Evolutionary conservation across 495 filamentous ascomycete genomes (phyloP), one percentile per base, ranked within the genome.

Genomic region (Penicillium angulare): DNA sequence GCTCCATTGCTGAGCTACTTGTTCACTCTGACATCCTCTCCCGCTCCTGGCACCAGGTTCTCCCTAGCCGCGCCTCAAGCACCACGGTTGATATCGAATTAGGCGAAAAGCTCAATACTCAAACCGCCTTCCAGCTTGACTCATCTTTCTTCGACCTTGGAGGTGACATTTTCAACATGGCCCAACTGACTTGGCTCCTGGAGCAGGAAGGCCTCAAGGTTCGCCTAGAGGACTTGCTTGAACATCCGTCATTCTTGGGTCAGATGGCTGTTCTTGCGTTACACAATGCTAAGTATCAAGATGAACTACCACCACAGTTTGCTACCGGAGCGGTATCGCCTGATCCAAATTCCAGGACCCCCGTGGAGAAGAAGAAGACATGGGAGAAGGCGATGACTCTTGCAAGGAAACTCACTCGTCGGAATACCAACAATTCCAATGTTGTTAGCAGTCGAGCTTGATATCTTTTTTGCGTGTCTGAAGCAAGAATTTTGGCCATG

Each of bases 131-230:
- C 68, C 71, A 75, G 33, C 65, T 76, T 23, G 67, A 75, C 22
- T 74, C 75, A 0, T 75, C 74, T 0, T 80, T 82, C 65, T 82
- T 79, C 56, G 67, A 74, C 3, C 68, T 78, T 1, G 79, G 79
- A 9, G 79, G 79, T 12, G 79, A 82, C 49, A 66, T 80, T 32
- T 72, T 79, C 60, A 74, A 68, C 18, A 67, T 82, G 42, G 79
- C 75, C 1, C 74, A 76, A 42, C 58, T 80, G 12, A 65, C 66
- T 15, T 72, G 68, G 58, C 61, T 79, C 3, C 61, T 82, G 0
- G 71, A 77, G 34, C 68, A 78, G 47, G 74, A 79, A 44, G 74
- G 75, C n/a, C 66, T 77, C 38, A 66, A 68, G 33, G 64, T 80
- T 7, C 65, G 71, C 5, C 61, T 82, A 0, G 78, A 80, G 51